Base-by-base conservation (phyloP, 2,329 filamentous ascomycete genomes). In the Ciborinia camelliae region DNA sequence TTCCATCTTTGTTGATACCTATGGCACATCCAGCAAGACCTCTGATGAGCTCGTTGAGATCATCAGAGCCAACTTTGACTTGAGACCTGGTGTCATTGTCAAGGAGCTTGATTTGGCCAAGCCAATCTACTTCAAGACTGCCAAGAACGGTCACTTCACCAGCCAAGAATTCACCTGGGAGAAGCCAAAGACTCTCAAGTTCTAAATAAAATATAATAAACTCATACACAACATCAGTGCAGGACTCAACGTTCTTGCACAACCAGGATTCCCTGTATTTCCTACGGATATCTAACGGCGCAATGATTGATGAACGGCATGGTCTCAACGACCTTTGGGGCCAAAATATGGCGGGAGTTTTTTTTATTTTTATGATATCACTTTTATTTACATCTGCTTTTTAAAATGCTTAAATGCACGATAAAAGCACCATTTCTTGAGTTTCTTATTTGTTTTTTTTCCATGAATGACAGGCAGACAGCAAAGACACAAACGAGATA, bases 101-200 rank as follows among this genome's bases (percentile, higher is more conserved):
- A 92, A 92, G 84, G 93, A 97, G 83, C 90, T 99, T 71, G 90
- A 95, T 82, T 86, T 99, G 71, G 90, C 88, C 80, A 92, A 92
- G 81, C 95, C 95, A 77, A 97, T 98, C 84, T 99, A 99, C 89
- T 88, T 88, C 86, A 86, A 94, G 84, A 99, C 95, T 66, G 95
- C 95, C 82, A 97, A 97, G 91, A 98, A 98, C 83, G 95, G 95
- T 75, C 95, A 99, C 87, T 99, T 99, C 82, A 96, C 92, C 81
- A 95, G 97, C 90, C 95, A 97, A 87, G 84, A 80, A 80, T 99
- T 99, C 87, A 87, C 84, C 81, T 99, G 95, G 95, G 95, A 99
- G 88, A 87, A 98, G 87, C 94, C 95, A 77, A 97, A 97, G 91
- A 75, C 84, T 73, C 91, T 99, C 77, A 93, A 90, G 82, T 90